phyloP scores from a whole-genome alignment of 1,139 yeast species.

The Geotrichum fermentans region DNA sequence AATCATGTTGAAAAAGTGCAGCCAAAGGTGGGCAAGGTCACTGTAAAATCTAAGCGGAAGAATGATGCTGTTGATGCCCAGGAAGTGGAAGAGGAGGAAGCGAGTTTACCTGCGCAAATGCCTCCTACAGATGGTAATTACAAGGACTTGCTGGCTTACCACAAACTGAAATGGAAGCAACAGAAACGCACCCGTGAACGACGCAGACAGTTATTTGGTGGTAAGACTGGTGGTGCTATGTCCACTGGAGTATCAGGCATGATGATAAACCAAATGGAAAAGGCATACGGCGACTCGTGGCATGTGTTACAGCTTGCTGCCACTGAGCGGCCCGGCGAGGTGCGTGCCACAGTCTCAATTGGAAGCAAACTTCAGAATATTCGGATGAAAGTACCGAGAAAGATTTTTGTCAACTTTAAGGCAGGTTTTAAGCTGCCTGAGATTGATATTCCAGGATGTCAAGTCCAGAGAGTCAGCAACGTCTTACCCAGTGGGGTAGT shows the following conservation, averaged over 20 bases:
- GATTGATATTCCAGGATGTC: constrained; percentile 49
- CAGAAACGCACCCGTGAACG: constrained; percentile 68
- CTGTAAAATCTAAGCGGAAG: constrained; percentile 20
- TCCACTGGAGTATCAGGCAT: constrained; percentile 55
- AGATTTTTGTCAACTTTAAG: constrained; percentile 64
- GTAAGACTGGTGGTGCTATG: constrained; percentile 32
- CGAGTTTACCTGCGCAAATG: constrained; percentile 27
- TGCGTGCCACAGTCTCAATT: constrained; percentile 67
- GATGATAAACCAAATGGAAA: constrained; percentile 73
- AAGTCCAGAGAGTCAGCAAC: constrained; percentile 50
- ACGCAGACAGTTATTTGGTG: constrained; percentile 75
- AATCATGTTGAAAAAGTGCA: not conserved
- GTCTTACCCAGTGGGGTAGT: constrained; percentile 68
- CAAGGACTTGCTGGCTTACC: constrained; percentile 67
- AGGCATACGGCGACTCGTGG: constrained; percentile 60
- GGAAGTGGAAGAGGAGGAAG: constrained; percentile 23
- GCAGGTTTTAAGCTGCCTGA: constrained; percentile 38
- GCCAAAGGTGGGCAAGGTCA: constrained; percentile 24
- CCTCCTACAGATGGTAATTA: constrained; percentile 77
- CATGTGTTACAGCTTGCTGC: constrained; percentile 72
- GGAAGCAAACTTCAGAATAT: constrained; percentile 70
- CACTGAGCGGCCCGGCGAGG: constrained; percentile 55
- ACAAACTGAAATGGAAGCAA: constrained; percentile 78
- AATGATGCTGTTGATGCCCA: constrained; percentile 25
- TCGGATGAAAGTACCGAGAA: constrained; percentile 68